phyloP scores from a whole-genome alignment of 345 rosid genomes.

The Eucalyptus dawsonii region DNA sequence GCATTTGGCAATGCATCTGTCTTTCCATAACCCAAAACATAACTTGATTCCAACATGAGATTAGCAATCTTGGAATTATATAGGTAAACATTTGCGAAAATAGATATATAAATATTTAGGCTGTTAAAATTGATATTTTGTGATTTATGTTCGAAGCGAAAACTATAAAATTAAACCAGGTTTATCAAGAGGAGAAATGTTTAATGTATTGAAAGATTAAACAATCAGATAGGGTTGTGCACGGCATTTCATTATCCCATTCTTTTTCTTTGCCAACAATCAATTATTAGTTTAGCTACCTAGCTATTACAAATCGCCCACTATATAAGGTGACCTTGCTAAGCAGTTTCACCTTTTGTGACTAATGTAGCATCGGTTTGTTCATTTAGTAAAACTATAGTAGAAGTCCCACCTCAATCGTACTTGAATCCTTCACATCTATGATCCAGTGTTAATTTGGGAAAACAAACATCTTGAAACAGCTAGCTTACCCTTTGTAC shows the following conservation, averaged over 20 bases:
- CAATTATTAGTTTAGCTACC: not conserved
- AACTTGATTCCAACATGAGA: no score
- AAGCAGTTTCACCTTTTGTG: not conserved
- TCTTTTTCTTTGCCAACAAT: not conserved
- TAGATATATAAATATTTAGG: not conserved
- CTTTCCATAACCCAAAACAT: no score
- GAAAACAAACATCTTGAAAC: not conserved
- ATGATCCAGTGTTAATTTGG: not conserved
- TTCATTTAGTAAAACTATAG: not conserved
- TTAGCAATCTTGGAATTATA: no score
- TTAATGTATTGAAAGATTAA: not conserved
- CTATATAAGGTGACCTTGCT: not conserved
- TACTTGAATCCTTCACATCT: not conserved
- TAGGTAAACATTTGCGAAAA: not conserved
- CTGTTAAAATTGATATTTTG: not conserved
- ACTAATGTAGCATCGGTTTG: not conserved
- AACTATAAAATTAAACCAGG: not conserved
- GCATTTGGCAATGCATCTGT: no score
- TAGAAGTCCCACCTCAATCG: not conserved
- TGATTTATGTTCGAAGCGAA: not conserved
- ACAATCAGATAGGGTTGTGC: not conserved
- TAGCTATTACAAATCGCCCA: not conserved
- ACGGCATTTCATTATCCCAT: not conserved
- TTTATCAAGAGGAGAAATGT: not conserved
- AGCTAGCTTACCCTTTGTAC: not conserved